Conservation (phyloP, 106 monocot genomes). For the Acorus gramineus region DNA sequence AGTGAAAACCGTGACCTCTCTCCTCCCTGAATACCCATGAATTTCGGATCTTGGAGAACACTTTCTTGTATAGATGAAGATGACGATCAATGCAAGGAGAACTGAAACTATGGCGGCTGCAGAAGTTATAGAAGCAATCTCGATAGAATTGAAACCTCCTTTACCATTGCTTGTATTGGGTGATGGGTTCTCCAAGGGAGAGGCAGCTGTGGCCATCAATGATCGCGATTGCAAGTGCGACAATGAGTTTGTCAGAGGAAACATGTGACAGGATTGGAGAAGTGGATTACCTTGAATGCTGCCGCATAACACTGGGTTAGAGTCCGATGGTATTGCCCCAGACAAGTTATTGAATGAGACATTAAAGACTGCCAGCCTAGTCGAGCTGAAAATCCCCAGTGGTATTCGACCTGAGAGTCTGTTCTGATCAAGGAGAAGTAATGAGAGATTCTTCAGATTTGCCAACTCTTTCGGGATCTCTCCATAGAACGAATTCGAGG, state of each 20-base stretch:
- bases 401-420: slow-evolving; percentile 59
- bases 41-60: slow-evolving; percentile 33
- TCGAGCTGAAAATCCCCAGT: slow-evolving; percentile 21
- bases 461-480: slow-evolving; percentile 47
- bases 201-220: no score
- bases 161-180: slow-evolving; percentile 9
- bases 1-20: slow-evolving; percentile 51
- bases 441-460: slow-evolving; percentile 46
- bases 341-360: slow-evolving; percentile 74
- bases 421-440: slow-evolving; percentile 57
- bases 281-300: slow-evolving; percentile 51
- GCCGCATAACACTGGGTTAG: slow-evolving; percentile 28
- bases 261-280: slow-evolving; percentile 23
- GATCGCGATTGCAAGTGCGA: no score
- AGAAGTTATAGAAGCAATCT: slow-evolving; percentile 60
- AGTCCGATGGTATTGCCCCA: slow-evolving; percentile 43
- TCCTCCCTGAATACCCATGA: slow-evolving; percentile 27
- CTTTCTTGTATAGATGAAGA: slow-evolving; percentile 63
- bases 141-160: slow-evolving; percentile 56
- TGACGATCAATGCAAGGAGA: slow-evolving; percentile 40
- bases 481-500: slow-evolving; percentile 62
- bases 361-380: slow-evolving; percentile 46
- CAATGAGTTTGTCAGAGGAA: slow-evolving; percentile 7
- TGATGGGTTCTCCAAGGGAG: neutral
- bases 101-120: slow-evolving; percentile 62